Evolutionary conservation across 345 rosid genomes (phyloP).

Genomic region (Gossypium anomalum): DNA sequence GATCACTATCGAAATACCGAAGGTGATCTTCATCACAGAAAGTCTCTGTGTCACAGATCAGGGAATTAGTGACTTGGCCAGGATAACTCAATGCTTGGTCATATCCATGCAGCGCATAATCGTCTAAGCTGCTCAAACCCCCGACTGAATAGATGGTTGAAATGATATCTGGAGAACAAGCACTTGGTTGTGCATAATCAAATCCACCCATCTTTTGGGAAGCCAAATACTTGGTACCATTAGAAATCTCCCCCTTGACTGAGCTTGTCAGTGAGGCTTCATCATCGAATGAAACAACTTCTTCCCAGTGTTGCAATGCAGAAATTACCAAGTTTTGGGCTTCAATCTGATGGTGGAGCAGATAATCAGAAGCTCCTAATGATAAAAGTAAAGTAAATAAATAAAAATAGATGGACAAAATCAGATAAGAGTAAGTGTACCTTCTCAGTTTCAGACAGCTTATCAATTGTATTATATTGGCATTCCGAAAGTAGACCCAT

Average conservation of each 20-base stretch:
- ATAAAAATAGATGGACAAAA: not conserved
- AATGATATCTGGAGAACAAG: slow-evolving; percentile 56
- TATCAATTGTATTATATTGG: slow-evolving; percentile 58
- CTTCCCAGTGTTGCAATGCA: slow-evolving; percentile 63
- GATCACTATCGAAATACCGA: slow-evolving; percentile 44
- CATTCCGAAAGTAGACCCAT: slow-evolving; percentile 66
- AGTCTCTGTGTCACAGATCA: slow-evolving; percentile 51
- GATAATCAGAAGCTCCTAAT: slow-evolving; percentile 20
- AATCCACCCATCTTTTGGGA: slow-evolving; percentile 47
- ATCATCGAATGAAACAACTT: slow-evolving; percentile 62
- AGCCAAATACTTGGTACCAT: slow-evolving; percentile 34
- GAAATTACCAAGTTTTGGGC: slow-evolving; percentile 60
- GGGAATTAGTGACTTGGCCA: slow-evolving; percentile 35
- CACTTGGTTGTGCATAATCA: slow-evolving; percentile 53
- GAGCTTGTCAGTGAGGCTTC: slow-evolving; percentile 49
- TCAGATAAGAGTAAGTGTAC: slow-evolving; percentile 21
- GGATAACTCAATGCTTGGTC: slow-evolving; percentile 49
- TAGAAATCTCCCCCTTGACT: slow-evolving; percentile 36
- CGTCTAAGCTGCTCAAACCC: slow-evolving; percentile 51
- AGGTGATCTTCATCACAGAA: slow-evolving; percentile 75
- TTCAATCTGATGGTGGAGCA: slow-evolving; percentile 47
- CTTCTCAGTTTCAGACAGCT: slow-evolving; percentile 80
- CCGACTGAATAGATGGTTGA: slow-evolving; percentile 61
- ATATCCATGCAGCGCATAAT: slow-evolving; percentile 45
- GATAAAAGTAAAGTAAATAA: slow-evolving; percentile 11